Conservation (phyloP, 345 rosid species). For the Camelina neglecta region DNA sequence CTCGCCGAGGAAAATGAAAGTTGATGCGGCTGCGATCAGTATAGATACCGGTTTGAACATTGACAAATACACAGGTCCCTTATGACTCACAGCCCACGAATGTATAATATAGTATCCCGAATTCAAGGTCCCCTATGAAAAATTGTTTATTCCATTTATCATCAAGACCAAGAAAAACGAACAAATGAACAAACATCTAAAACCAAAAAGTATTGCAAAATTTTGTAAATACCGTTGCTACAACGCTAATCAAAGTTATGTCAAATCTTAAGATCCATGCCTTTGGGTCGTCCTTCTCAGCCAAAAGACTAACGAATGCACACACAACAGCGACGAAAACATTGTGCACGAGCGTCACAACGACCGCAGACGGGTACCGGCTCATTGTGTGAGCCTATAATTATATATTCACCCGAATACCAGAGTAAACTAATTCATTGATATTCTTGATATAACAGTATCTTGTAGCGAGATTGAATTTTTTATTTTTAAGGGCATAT, state of each 20-base stretch:
- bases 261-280: conserved; percentile 66
- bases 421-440: neutral
- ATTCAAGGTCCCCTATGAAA: conserved; percentile 58
- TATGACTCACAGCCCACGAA: conserved; percentile 42
- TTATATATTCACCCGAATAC: neutral
- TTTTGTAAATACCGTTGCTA: conserved; percentile 28
- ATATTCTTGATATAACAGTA: neutral
- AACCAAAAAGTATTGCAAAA: neutral
- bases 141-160: neutral
- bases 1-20: conserved; percentile 51
- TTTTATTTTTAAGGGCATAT: neutral
- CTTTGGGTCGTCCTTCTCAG: conserved; percentile 49
- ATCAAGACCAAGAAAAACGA: neutral
- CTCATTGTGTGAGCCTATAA: conserved; percentile 75
- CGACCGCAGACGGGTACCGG: conserved; percentile 75
- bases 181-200: conserved; percentile 3
- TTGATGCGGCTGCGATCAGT: conserved; percentile 46
- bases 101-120: conserved; percentile 48
- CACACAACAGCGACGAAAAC: conserved; percentile 56
- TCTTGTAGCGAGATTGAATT: neutral
- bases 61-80: conserved; percentile 55
- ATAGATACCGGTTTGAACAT: conserved; percentile 52
- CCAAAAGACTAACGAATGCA: conserved; percentile 55
- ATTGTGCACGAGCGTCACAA: conserved; percentile 76
- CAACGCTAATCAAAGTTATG: conserved; percentile 54